These are phyloP conservation scores for Dissophora globulifera DNA, from an alignment of 192 early-diverging fungal genomes.

Conservation along the genomic window DNA sequence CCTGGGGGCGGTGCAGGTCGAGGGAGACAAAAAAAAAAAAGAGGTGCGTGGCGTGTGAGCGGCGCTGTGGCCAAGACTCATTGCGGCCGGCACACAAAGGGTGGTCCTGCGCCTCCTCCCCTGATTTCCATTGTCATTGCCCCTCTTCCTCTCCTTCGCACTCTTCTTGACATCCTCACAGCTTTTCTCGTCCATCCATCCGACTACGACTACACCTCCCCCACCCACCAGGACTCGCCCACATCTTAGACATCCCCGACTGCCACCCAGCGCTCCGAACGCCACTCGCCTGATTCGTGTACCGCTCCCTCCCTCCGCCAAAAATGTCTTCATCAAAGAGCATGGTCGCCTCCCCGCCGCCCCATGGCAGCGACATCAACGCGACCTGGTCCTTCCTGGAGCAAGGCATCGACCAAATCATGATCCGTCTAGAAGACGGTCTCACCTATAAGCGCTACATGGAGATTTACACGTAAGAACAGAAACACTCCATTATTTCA, in stretches of 20 bases:
- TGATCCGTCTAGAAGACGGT: conserved; percentile 79
- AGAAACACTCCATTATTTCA: background rate
- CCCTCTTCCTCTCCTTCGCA: no score
- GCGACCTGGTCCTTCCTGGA: conserved; percentile 82
- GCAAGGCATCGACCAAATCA: conserved; percentile 83
- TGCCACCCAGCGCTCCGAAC: background rate
- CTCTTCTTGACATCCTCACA: no score
- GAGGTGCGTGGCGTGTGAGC: no score
- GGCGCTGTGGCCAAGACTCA: no score
- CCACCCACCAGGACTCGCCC: no score
- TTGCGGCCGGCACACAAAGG: no score
- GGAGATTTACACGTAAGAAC: conserved; percentile 85
- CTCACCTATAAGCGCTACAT: conserved; percentile 81
- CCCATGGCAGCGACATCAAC: conserved; percentile 61
- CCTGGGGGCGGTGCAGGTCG: no score
- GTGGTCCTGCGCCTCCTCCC: no score
- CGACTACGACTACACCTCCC: no score
- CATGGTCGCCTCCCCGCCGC: conserved; percentile 52
- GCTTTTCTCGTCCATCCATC: no score
- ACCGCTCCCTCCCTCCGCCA: conserved; percentile 4
- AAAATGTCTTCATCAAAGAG: conserved; percentile 48
- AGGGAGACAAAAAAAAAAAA: no score
- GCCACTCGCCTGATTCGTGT: background rate
- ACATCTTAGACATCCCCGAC: background rate
- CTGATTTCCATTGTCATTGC: no score